Evolutionary conservation across 2,329 filamentous ascomycete genomes (phyloP).

Genomic region (Neonectria punicea): DNA sequence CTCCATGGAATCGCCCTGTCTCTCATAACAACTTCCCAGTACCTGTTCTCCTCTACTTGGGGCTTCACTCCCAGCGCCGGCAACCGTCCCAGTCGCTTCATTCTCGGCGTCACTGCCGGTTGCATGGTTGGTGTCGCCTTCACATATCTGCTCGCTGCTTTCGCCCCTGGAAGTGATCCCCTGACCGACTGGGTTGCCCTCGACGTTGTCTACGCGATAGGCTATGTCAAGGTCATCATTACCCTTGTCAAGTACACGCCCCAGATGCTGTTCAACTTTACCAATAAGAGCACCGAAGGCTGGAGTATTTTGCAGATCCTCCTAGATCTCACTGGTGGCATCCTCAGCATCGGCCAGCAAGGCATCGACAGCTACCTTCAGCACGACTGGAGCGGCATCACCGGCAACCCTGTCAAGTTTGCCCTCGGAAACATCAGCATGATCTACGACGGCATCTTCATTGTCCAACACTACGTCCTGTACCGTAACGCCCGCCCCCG

Average conservation of each 20-base stretch:
- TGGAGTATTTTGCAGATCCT: constrained; percentile 90
- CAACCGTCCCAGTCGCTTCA: constrained; percentile 67
- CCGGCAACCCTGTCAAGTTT: constrained; percentile 92
- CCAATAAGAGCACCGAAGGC: constrained; percentile 84
- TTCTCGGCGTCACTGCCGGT: constrained; percentile 76
- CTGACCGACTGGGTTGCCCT: constrained; percentile 67
- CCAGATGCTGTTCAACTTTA: constrained; percentile 84
- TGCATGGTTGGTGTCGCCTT: constrained; percentile 69
- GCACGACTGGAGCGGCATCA: constrained; percentile 89
- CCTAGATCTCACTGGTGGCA: constrained; percentile 82
- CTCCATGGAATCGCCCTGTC: constrained; percentile 81
- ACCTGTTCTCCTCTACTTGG: constrained; percentile 78
- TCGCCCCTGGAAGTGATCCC: constrained; percentile 50
- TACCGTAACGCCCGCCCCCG: constrained; percentile 58
- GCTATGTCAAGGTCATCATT: constrained; percentile 89
- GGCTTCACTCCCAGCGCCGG: constrained; percentile 71
- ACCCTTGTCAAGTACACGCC: constrained; percentile 95
- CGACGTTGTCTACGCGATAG: constrained; percentile 74
- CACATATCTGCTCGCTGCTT: constrained; percentile 59
- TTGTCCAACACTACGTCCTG: constrained; percentile 87
- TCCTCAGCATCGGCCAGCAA: constrained; percentile 84
- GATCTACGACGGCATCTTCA: constrained; percentile 86
- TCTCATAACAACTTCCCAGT: constrained; percentile 79
- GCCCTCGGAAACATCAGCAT: constrained; percentile 86
- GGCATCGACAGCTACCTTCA: constrained; percentile 86